These are phyloP conservation scores for Trichosanthes cucumerina DNA, from an alignment of 306 rosid species.

Conservation along the genomic window DNA sequence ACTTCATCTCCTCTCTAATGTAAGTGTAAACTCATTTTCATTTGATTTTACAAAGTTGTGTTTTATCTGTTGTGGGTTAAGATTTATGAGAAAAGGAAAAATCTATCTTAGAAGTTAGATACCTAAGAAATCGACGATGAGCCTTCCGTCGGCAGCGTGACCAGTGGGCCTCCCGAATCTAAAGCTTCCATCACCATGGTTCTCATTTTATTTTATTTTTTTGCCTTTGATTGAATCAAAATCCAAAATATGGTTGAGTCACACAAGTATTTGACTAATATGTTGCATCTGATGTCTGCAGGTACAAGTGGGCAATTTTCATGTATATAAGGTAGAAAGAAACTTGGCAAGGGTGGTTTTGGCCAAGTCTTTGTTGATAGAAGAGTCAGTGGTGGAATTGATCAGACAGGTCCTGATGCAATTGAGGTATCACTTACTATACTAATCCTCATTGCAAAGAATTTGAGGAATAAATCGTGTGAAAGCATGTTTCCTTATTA, in stretches of 20 bases:
- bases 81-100: no score
- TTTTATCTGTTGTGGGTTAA: no score
- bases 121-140: no score
- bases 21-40: no score
- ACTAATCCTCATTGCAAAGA: slow-evolving; percentile 14
- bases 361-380: slow-evolving; percentile 95
- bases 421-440: slow-evolving; percentile 46
- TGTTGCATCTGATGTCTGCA: no score
- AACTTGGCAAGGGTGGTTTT: slow-evolving; percentile 93
- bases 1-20: no score
- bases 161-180: background rate
- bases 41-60: no score
- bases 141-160: no score
- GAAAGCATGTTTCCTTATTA: slow-evolving; percentile 12
- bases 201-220: background rate
- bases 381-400: slow-evolving; percentile 73
- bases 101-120: no score
- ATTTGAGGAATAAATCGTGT: slow-evolving; percentile 6
- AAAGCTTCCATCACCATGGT: background rate
- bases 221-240: background rate
- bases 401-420: slow-evolving; percentile 69
- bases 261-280: background rate
- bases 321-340: slow-evolving; percentile 75
- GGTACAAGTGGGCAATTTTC: slow-evolving; percentile 92
- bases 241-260: background rate